These are phyloP conservation scores for Neospora caninum DNA, from an alignment of 169 alveolate species.

Conservation along the genomic window DNA sequence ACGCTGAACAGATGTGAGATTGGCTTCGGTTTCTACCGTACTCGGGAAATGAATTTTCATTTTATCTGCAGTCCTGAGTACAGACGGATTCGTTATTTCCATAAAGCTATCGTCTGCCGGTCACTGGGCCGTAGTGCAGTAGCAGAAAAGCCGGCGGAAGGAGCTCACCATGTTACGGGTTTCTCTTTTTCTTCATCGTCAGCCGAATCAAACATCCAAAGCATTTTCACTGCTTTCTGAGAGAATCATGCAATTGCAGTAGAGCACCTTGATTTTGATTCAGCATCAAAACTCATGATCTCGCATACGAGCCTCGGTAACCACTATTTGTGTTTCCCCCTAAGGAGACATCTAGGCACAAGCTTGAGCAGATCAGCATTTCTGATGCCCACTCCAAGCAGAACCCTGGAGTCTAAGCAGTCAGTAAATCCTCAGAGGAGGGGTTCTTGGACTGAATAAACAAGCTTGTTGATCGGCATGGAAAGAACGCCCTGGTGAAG, in stretches of 20 bases:
- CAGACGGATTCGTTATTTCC: too few relatives aligned
- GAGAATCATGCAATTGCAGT: not conserved
- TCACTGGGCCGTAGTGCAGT: too few relatives aligned
- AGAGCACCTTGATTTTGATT: not conserved
- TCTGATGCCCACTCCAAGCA: too few relatives aligned
- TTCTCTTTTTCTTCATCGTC: constrained; percentile 27
- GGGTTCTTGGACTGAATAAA: not conserved
- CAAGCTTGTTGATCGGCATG: not conserved
- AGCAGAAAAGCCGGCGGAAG: not conserved
- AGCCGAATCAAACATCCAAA: constrained; percentile 29
- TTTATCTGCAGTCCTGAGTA: too few relatives aligned
- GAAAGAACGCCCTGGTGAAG: not conserved
- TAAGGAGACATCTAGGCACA: too few relatives aligned
- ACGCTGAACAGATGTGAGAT: too few relatives aligned
- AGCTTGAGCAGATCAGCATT: too few relatives aligned
- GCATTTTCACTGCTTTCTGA: constrained; percentile 36
- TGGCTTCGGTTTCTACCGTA: too few relatives aligned
- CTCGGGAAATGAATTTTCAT: too few relatives aligned
- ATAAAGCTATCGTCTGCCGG: too few relatives aligned
- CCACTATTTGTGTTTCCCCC: not conserved
- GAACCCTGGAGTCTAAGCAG: too few relatives aligned
- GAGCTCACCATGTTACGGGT: constrained; percentile 50
- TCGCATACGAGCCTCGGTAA: not conserved
- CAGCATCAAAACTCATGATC: not conserved
- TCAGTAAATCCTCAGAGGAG: too few relatives aligned